Evolutionary conservation across 208 protist genomes (phyloP).

Genomic region (Acanthamoeba lenticulata): DNA sequence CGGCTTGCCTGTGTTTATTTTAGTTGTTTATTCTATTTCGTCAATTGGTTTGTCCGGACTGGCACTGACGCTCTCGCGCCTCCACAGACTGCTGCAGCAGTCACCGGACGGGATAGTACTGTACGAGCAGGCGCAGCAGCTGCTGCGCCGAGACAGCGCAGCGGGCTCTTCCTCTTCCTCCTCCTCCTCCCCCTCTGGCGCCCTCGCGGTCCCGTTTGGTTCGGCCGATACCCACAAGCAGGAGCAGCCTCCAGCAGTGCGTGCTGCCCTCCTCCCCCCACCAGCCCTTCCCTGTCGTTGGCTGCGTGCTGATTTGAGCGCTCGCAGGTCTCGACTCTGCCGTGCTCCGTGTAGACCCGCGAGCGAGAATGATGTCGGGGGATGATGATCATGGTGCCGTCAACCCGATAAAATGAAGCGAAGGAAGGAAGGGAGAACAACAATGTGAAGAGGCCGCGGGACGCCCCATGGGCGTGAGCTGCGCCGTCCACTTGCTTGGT

Average conservation of each 20-base stretch:
- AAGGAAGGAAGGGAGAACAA: neutral
- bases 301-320: too few relatives aligned
- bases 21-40: too few relatives aligned
- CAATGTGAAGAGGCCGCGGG: neutral
- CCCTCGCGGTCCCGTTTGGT: neutral
- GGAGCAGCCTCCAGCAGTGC: too few relatives aligned
- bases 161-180: neutral
- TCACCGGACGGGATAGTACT: neutral
- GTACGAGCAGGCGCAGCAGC: neutral
- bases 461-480: neutral
- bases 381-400: too few relatives aligned
- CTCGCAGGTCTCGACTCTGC: too few relatives aligned
- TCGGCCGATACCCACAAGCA: neutral
- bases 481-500: too few relatives aligned
- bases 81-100: neutral
- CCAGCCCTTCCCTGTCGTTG: too few relatives aligned
- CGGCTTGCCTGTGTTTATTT: neutral
- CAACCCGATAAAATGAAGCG: neutral
- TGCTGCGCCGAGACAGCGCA: neutral
- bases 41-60: neutral
- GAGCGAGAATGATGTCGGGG: too few relatives aligned
- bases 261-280: too few relatives aligned
- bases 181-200: neutral
- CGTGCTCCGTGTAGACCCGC: too few relatives aligned
- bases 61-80: neutral